Conservation (phyloP, 495 filamentous ascomycete species). For the Podospora sp. region DNA sequence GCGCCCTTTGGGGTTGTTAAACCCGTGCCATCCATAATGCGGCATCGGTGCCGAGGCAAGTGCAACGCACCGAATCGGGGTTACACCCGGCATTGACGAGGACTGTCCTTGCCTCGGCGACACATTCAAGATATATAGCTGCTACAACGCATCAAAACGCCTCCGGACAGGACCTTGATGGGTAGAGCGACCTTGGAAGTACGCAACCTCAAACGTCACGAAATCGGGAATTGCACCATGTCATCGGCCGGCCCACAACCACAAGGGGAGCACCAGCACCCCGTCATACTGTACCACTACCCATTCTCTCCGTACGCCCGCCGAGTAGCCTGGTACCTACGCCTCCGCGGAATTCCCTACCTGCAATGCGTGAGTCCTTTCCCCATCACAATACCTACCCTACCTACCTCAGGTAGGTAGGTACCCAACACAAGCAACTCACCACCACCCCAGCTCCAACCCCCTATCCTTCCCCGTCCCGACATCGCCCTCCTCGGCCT, state of each 20-base stretch:
- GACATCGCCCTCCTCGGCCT: constrained; percentile 60
- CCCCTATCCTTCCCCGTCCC: constrained; percentile 59
- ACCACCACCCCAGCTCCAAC: constrained; percentile 53
- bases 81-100: neutral
- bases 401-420: too few relatives aligned
- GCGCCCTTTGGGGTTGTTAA: neutral
- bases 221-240: neutral
- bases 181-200: neutral
- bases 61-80: neutral
- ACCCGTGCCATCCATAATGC: neutral
- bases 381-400: neutral
- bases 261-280: constrained; percentile 5
- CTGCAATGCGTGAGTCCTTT: constrained; percentile 54
- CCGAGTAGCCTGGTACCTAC: constrained; percentile 62
- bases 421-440: neutral
- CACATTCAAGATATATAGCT: neutral
- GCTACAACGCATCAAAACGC: neutral
- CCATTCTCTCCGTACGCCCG: constrained; percentile 59
- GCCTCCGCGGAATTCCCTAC: constrained; percentile 58
- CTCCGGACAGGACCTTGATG: neutral
- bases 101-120: neutral
- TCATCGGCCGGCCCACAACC: constrained; percentile 21
- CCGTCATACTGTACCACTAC: constrained; percentile 60
- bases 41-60: neutral
- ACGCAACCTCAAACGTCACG: neutral